These are phyloP conservation scores for Stereum hirsutum DNA, from an alignment of 1,284 basidiomycete genomes.

Conservation along the genomic window DNA sequence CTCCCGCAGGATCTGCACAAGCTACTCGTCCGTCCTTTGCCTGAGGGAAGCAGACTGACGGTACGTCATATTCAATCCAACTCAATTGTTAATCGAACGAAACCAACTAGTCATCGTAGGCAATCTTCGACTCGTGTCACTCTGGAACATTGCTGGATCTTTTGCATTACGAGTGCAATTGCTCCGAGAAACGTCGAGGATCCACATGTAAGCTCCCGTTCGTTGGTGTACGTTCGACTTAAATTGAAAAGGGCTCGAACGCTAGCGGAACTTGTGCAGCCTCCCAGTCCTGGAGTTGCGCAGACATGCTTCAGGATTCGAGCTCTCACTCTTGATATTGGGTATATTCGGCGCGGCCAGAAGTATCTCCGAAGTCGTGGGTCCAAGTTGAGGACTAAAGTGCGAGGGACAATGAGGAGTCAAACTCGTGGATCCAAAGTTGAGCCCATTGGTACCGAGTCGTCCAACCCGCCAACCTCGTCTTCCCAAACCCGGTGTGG, in stretches of 20 bases:
- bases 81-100: background rate
- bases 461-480: background rate
- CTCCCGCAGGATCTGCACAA: background rate
- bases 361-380: too few species aligned
- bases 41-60: background rate
- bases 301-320: background rate
- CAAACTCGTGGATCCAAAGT: too few species aligned
- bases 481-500: background rate
- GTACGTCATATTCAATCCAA: background rate
- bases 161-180: background rate
- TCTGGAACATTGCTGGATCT: conserved; percentile 1
- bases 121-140: conserved; percentile 1
- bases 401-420: too few species aligned
- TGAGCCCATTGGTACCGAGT: background rate
- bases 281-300: background rate
- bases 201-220: background rate
- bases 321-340: background rate
- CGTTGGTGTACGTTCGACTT: background rate
- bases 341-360: too few species aligned
- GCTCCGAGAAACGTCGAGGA: background rate
- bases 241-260: background rate
- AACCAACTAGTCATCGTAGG: background rate
- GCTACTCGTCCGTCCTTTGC: background rate
- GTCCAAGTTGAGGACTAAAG: too few species aligned
- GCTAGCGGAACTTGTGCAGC: background rate